These are phyloP conservation scores for Dentipellis sp. DNA, from an alignment of 768 basidiomycete species.

Conservation along the genomic window DNA sequence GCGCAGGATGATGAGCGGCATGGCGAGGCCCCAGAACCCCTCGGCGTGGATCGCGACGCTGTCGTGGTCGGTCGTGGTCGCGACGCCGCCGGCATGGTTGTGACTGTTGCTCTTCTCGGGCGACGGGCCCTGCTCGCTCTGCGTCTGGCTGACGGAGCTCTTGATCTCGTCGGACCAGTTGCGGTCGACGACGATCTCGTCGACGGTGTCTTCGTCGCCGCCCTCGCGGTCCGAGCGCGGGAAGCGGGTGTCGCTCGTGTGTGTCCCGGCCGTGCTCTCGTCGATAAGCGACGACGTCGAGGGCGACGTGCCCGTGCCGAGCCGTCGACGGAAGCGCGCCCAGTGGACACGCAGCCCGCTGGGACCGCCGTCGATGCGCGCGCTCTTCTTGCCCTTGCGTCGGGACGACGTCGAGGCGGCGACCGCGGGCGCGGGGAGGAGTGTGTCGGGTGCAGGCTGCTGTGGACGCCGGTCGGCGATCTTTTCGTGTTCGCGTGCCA, in stretches of 20 bases:
- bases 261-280: conserved; percentile 19
- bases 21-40: conserved; percentile 26
- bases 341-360: conserved; percentile 32
- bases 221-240: conserved; percentile 22
- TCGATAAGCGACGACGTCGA: conserved; percentile 26
- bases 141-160: conserved; percentile 42
- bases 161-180: conserved; percentile 54
- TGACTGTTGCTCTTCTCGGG: conserved; percentile 43
- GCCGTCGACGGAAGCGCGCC: conserved; percentile 42
- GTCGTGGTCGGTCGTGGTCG: conserved; percentile 29
- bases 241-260: conserved; percentile 17
- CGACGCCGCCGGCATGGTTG: conserved; percentile 18
- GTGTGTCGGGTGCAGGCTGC: background rate
- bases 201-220: conserved; percentile 36
- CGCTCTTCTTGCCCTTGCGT: conserved; percentile 27
- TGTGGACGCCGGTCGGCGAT: background rate
- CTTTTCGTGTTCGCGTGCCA: background rate
- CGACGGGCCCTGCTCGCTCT: conserved; percentile 28
- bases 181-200: conserved; percentile 72
- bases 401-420: conserved; percentile 6
- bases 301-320: conserved; percentile 47
- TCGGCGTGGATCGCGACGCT: conserved; percentile 24
- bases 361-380: conserved; percentile 23
- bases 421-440: conserved; percentile 9
- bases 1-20: conserved; percentile 35